phyloP scores from a whole-genome alignment of 164 flowering plant genomes.

The Litsea cubeba region DNA sequence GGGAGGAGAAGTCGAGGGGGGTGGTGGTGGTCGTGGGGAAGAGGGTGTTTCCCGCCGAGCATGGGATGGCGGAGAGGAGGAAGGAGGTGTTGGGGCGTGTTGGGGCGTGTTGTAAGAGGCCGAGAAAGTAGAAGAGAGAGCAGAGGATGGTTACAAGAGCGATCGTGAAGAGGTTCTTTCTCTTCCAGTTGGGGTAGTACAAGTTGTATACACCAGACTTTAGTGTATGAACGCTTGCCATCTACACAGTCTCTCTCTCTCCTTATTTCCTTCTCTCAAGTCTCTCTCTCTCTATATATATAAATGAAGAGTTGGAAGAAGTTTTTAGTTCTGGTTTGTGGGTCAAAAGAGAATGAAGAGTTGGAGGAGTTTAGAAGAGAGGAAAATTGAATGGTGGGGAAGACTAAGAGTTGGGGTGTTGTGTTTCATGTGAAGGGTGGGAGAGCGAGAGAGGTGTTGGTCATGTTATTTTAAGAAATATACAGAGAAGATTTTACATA shows the following conservation, averaged over 20 bases:
- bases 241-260: background rate
- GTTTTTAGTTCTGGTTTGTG: too few species aligned
- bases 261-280: too few species aligned
- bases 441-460: too few species aligned
- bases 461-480: too few species aligned
- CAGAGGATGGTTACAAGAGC: constrained; percentile 36
- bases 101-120: constrained; percentile 40
- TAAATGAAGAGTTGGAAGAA: too few species aligned
- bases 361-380: too few species aligned
- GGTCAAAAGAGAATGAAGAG: too few species aligned
- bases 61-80: constrained; percentile 1
- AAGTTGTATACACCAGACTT: constrained; percentile 6
- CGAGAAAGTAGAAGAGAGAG: constrained; percentile 49
- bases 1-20: constrained; percentile 55
- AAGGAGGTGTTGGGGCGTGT: background rate
- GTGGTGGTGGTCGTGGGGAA: background rate
- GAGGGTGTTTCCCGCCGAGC: background rate
- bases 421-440: too few species aligned
- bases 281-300: too few species aligned
- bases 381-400: too few species aligned
- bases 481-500: too few species aligned
- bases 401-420: too few species aligned
- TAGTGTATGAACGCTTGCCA: constrained; percentile 1
- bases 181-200: constrained; percentile 17
- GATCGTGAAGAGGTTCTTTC: constrained; percentile 31